These are phyloP conservation scores for Cicer judaicum DNA, from an alignment of 306 rosid genomes.

Conservation along the genomic window DNA sequence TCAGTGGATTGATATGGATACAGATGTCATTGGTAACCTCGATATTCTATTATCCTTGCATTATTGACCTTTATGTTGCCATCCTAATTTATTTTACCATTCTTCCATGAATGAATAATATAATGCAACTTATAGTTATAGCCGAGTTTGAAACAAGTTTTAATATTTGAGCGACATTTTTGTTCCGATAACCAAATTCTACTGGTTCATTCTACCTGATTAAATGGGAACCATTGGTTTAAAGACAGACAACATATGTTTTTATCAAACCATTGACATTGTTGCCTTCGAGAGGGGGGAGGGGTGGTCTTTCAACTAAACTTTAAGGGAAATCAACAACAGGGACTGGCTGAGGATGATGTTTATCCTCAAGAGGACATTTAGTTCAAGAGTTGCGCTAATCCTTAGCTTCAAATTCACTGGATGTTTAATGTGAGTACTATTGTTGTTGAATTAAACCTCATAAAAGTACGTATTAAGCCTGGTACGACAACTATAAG, in stretches of 20 bases:
- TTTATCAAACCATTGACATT: constrained; percentile 19
- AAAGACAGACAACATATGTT: constrained; percentile 27
- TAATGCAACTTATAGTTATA: not conserved
- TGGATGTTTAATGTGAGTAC: not conserved
- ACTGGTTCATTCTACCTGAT: constrained; percentile 15
- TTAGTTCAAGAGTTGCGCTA: not conserved
- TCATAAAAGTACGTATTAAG: constrained; percentile 13
- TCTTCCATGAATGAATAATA: constrained; percentile 11
- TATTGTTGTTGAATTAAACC: constrained; percentile 8
- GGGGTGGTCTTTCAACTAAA: not conserved
- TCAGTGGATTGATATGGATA: constrained; percentile 22
- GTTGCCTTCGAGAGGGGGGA: constrained; percentile 7
- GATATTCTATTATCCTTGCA: constrained; percentile 14
- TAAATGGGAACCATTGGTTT: constrained; percentile 16
- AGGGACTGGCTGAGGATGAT: constrained; percentile 1
- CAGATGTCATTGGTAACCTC: not conserved
- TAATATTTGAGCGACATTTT: constrained; percentile 1
- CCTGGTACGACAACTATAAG: not conserved
- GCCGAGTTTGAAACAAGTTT: constrained; percentile 24
- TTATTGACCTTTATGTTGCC: constrained; percentile 23
- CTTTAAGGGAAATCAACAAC: not conserved
- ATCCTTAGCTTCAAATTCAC: constrained; percentile 22
- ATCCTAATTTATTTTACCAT: constrained; percentile 20
- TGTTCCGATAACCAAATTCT: constrained; percentile 22
- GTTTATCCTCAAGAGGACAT: constrained; percentile 23